These are phyloP conservation scores for Torulaspora globosa DNA, from an alignment of 1,139 yeast species.

Conservation along the genomic window DNA sequence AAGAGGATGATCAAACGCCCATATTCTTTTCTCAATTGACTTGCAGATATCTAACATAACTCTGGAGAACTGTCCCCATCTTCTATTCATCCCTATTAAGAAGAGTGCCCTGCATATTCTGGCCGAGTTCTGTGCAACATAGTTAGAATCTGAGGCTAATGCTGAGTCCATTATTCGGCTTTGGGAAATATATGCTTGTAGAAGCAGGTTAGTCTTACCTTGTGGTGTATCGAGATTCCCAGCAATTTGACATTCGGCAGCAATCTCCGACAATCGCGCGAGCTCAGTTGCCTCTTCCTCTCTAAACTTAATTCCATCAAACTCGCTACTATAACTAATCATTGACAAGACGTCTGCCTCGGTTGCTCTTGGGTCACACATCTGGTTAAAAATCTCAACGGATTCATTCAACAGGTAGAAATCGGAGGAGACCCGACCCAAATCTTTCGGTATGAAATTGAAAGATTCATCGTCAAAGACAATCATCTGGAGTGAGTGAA, in stretches of 20 bases:
- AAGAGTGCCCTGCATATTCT: conserved; percentile 90
- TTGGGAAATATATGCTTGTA: conserved; percentile 85
- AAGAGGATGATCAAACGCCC: conserved; percentile 92
- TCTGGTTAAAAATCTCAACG: conserved; percentile 82
- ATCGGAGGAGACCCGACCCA: conserved; percentile 93
- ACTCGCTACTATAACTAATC: conserved; percentile 90
- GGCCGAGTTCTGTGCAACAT: conserved; percentile 92
- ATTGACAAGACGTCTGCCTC: conserved; percentile 90
- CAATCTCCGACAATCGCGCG: conserved; percentile 53
- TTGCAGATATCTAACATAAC: conserved; percentile 77
- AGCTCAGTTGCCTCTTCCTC: conserved; percentile 83
- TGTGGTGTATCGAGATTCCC: conserved; percentile 72
- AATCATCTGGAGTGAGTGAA: conserved; percentile 87
- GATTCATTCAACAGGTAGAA: conserved; percentile 82
- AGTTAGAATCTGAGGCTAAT: conserved; percentile 77
- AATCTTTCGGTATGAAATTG: conserved; percentile 76
- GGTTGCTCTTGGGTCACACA: conserved; percentile 78
- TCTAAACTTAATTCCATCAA: conserved; percentile 83
- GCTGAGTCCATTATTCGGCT: conserved; percentile 73
- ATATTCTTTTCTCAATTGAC: conserved; percentile 73
- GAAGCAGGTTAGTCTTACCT: conserved; percentile 80
- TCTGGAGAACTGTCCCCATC: conserved; percentile 82
- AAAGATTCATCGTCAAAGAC: conserved; percentile 83
- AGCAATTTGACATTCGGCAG: conserved; percentile 77
- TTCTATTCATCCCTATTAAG: conserved; percentile 74